Base-by-base conservation (phyloP, 441 rosid genomes). In the Dalechampia spathulata region DNA sequence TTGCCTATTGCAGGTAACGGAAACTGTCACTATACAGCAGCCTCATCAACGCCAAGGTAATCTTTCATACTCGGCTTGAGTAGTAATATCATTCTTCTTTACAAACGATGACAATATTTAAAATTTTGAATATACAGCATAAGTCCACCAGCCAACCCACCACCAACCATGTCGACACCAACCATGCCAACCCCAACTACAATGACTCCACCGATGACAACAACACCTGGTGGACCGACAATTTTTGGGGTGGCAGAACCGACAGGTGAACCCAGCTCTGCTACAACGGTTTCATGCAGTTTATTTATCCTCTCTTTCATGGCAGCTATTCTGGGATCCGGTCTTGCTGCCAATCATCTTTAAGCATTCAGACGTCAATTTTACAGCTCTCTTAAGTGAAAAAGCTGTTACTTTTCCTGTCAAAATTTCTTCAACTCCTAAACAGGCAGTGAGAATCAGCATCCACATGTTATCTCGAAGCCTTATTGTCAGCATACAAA, bases 241-340 rank as follows among this genome's bases (percentile, higher is more conserved):
- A 64, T 73, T 41, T 89, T 49, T 13, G 92, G 95, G 6, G 80
- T 79, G 48, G 83, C 83, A 52, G 95, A 74, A 75, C 97, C 99
- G 40, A 82, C 87, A 12, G 89, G 96, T 45, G 75, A 70, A 36
- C 96, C 99, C 38, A 87, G 70, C 76, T 85, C 96, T 57, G 87
- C 96, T 61, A 70, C 67, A 59, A 56, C 76, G n/a, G 45, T 67
- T 26, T 67, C 82, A 30, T 60, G 61, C 66, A 66, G 72, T 71
- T 58, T 67, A 51, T 63, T 75, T 59, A 60, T 76, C 63, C 70
- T 78, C 63, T 64, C 75, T 65, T 57, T 78, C 8, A 63, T 73
- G 40, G 57, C 75, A 40, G 75, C 77, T 23, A 65, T 83, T 21
- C 36, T 72, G 28, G 61, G 72, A 51, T 70, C 75, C 58, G 60